A percentile compares a stretch with the other conserved stretches of the same genome.
phyloP scores from a whole-genome alignment of 495 filamentous ascomycete species.

The Elasticomyces elasticus region DNA sequence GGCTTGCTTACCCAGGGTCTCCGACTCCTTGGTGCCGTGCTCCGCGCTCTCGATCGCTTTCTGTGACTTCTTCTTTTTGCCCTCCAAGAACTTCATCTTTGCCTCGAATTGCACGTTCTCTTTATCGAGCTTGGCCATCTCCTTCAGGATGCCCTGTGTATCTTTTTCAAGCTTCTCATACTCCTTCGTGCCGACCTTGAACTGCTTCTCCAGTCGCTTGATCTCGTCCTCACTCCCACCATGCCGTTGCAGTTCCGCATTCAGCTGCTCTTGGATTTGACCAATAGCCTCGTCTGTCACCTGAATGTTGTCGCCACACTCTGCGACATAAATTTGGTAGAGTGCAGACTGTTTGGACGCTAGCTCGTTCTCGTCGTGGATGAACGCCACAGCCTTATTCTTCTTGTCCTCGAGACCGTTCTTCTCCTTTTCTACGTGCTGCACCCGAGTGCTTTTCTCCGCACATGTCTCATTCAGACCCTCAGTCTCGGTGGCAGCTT shows the following conservation, averaged over 20 bases:
- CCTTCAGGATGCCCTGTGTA: slow-evolving; percentile 68
- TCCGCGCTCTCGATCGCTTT: slow-evolving; percentile 67
- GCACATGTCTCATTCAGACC: slow-evolving; percentile 85
- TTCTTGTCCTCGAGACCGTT: slow-evolving; percentile 89
- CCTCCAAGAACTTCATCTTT: slow-evolving; percentile 82
- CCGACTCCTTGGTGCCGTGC: slow-evolving; percentile 60
- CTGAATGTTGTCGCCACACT: slow-evolving; percentile 76
- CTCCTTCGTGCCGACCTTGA: slow-evolving; percentile 70
- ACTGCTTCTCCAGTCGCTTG: slow-evolving; percentile 76
- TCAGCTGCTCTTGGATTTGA: slow-evolving; percentile 80
- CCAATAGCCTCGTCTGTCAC: slow-evolving; percentile 83
- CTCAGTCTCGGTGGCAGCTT: slow-evolving; percentile 79
- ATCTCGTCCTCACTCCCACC: slow-evolving; percentile 85
- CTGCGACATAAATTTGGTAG: slow-evolving; percentile 81
- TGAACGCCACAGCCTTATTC: slow-evolving; percentile 78
- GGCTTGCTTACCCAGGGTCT: slow-evolving; percentile 66
- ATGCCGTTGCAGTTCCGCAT: slow-evolving; percentile 84
- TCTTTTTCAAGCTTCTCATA: slow-evolving; percentile 74
- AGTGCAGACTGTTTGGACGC: slow-evolving; percentile 76
- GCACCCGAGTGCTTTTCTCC: slow-evolving; percentile 87
- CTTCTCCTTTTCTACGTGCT: slow-evolving; percentile 97
- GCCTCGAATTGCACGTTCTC: slow-evolving; percentile 95
- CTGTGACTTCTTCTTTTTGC: slow-evolving; percentile 90
- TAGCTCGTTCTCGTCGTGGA: slow-evolving; percentile 88
- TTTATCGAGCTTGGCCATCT: slow-evolving; percentile 87